These are phyloP conservation scores for Cladobotryum protrusum DNA, from an alignment of 2,329 filamentous ascomycete genomes.

Conservation along the genomic window DNA sequence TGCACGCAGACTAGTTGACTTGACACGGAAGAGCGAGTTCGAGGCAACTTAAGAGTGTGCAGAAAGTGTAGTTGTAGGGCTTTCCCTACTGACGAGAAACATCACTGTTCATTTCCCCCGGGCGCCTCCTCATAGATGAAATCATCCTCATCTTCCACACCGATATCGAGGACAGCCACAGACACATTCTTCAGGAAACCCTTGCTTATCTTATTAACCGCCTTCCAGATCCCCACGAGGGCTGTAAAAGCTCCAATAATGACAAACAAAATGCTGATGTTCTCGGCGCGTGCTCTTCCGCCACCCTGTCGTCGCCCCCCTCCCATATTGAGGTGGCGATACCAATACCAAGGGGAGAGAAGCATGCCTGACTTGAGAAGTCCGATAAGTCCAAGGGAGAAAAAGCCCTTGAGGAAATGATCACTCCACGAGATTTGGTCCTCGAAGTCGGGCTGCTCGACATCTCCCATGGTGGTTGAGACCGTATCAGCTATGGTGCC, in stretches of 20 bases:
- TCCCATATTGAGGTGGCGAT: constrained; percentile 55
- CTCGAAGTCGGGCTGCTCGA: constrained; percentile 35
- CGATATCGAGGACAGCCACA: constrained; percentile 78
- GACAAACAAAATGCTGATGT: constrained; percentile 73
- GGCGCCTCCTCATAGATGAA: constrained; percentile 35
- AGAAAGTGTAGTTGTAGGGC: constrained; percentile 22
- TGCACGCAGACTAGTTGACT: constrained; percentile 98
- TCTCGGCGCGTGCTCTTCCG: constrained; percentile 70
- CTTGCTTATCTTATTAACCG: constrained; percentile 66
- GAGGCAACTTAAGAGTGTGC: constrained; percentile 99
- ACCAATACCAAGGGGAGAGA: constrained; percentile 70
- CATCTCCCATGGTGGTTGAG: constrained; percentile 35
- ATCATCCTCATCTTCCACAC: constrained; percentile 50
- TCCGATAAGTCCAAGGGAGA: constrained; percentile 82
- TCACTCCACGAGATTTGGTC: constrained; percentile 61
- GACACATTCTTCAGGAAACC: constrained; percentile 69
- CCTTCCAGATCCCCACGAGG: constrained; percentile 77
- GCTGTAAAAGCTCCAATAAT: constrained; percentile 76
- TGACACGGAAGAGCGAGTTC: constrained; percentile 65
- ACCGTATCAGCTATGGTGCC: constrained; percentile 53
- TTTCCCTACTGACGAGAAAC: too few species aligned
- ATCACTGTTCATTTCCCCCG: too few species aligned
- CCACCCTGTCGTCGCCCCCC: constrained; percentile 51
- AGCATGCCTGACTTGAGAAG: constrained; percentile 74
- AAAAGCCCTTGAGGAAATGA: constrained; percentile 84